Evolutionary conservation across 176 grass and related monocot genomes (phyloP).

Genomic region (Triticum dicoccoides): DNA sequence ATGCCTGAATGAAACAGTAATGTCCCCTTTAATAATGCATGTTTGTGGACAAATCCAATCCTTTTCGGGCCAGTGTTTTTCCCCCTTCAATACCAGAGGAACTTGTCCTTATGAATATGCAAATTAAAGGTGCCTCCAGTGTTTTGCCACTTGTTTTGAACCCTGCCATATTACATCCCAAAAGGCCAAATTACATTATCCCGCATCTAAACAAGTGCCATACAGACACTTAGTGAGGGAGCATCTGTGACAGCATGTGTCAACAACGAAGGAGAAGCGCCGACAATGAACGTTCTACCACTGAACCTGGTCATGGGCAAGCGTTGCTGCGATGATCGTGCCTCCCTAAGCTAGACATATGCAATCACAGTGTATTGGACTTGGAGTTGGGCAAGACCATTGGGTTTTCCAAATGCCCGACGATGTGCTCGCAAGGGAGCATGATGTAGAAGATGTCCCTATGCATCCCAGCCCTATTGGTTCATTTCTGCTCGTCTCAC

Average conservation of each 20-base stretch:
- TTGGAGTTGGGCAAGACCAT: background rate
- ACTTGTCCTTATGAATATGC: background rate
- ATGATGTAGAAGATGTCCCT: background rate
- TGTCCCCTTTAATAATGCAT: background rate
- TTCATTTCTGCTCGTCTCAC: background rate
- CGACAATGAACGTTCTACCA: too few species aligned
- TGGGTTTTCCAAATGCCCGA: background rate
- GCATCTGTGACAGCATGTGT: background rate
- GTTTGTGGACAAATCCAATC: background rate
- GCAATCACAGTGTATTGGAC: accelerated
- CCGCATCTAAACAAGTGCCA: too few species aligned
- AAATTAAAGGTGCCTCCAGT: too few species aligned
- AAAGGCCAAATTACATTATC: too few species aligned
- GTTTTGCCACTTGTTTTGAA: background rate
- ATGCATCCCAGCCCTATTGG: background rate
- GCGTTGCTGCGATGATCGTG: too few species aligned
- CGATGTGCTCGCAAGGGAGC: background rate
- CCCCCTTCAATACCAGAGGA: background rate
- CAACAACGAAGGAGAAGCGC: background rate
- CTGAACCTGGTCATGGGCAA: too few species aligned
- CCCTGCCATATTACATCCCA: background rate
- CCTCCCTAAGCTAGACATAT: background rate
- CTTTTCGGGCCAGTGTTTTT: background rate
- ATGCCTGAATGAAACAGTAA: background rate
- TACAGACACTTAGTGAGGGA: too few species aligned